Conservation (phyloP, 495 filamentous ascomycete genomes). For the Aspergillus saccharolyticus region DNA sequence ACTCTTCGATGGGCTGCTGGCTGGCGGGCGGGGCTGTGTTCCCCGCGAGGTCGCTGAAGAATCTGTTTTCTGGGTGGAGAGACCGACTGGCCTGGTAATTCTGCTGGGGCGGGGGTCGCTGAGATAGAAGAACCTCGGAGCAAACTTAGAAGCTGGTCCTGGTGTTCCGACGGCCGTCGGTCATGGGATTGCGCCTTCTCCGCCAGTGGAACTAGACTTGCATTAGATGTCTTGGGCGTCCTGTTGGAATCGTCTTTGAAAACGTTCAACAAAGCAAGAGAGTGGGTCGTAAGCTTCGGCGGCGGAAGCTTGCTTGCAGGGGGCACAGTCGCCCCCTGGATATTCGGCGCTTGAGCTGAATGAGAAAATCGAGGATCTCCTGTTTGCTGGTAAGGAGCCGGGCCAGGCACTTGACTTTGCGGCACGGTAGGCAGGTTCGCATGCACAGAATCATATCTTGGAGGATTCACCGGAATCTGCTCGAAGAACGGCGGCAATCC, state of each 20-base stretch:
- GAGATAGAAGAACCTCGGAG: constrained; percentile 27
- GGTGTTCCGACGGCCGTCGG: constrained; percentile 36
- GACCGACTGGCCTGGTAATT: constrained; percentile 31
- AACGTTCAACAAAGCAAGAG: constrained; percentile 56
- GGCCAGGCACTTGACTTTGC: constrained; percentile 21
- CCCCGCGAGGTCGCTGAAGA: constrained; percentile 29
- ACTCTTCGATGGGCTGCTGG: not conserved
- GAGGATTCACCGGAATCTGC: constrained; percentile 8
- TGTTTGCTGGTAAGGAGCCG: constrained; percentile 49
- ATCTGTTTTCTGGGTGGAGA: constrained; percentile 29
- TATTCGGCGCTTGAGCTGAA: constrained; percentile 32
- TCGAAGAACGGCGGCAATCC: constrained; percentile 16
- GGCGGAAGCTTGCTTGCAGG: constrained; percentile 53
- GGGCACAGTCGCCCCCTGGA: constrained; percentile 45
- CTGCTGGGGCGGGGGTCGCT: constrained; percentile 25
- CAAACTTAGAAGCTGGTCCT: constrained; percentile 35
- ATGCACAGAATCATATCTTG: constrained; percentile 12
- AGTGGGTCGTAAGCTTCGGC: constrained; percentile 61
- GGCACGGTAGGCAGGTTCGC: constrained; percentile 8
- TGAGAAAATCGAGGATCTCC: constrained; percentile 48
- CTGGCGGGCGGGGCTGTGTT: constrained; percentile 18
- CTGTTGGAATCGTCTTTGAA: constrained; percentile 50
- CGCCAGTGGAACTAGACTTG: constrained; percentile 26
- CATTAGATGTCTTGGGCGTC: constrained; percentile 26
- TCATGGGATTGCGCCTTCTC: constrained; percentile 12